Conservation (phyloP, 1,284 basidiomycete genomes). For the Puccinia polysora region DNA sequence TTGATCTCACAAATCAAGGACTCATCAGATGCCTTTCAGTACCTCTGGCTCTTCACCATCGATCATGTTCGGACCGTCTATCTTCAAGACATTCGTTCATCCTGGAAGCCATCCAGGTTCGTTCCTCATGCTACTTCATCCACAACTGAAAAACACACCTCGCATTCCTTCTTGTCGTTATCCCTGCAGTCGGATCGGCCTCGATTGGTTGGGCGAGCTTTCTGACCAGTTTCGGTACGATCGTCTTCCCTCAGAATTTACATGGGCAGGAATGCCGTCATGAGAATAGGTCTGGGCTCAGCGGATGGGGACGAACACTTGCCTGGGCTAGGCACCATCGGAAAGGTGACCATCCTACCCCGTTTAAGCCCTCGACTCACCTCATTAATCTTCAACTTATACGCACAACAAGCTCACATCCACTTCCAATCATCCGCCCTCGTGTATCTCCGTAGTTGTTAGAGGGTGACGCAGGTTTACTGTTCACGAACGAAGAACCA, state of each 20-base stretch:
- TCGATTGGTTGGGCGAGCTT: not conserved
- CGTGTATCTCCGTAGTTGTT: slow-evolving; percentile 62
- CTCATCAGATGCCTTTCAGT: slow-evolving; percentile 73
- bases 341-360: slow-evolving; percentile 61
- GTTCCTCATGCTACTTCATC: not conserved
- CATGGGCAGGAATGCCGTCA: slow-evolving; percentile 84
- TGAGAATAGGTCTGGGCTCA: slow-evolving; percentile 91
- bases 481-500: slow-evolving; percentile 84
- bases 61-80: slow-evolving; percentile 92
- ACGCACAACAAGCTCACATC: not conserved
- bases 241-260: slow-evolving; percentile 72
- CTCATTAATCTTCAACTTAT: not conserved
- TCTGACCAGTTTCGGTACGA: not conserved
- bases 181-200: not conserved
- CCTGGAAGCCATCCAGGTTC: slow-evolving; percentile 70
- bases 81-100: slow-evolving; percentile 82
- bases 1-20: slow-evolving; percentile 15
- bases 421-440: not conserved
- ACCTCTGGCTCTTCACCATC: slow-evolving; percentile 91
- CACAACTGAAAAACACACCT: not conserved
- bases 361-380: not conserved
- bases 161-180: not conserved
- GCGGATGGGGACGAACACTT: slow-evolving; percentile 81
- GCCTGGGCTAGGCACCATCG: slow-evolving; percentile 71
- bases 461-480: slow-evolving; percentile 83